Base-by-base conservation (phyloP, 352 stramenopile species). In the Thalassiosira exigua region DNA sequence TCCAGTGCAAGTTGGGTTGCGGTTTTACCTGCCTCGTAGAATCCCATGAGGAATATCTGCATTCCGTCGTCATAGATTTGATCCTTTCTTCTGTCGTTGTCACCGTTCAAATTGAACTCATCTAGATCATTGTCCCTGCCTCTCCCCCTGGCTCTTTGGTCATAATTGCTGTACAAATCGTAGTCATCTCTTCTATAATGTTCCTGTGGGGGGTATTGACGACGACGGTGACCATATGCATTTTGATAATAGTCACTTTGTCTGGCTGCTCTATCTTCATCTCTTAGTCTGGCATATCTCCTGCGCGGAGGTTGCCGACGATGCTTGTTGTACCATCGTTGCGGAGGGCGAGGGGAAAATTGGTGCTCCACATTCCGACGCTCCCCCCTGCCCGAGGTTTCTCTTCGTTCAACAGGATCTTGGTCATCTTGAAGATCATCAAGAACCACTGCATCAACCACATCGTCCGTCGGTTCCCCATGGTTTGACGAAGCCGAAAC, bases 31-130 rank as follows among this genome's bases (percentile, higher is more conserved):
- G 57, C 73, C 41, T 82, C 73, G 14, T 57, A 11, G 58, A 82
- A 82, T 3, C 73, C 73, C 73, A 82, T 82, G 3, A 82, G 17
- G 36, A 82, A 76, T 11, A 82, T 76, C 41, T 82, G 73, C 29
- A 75, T 36, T 19, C 73, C 73, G 36, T 82, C 75, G 24, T 70
- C 53, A 29, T 82, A 82, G 21, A 36, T 46, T 19, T 69, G 30
- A 17, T 58, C 41, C 2, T 69, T 42, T n/a, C 29, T 54, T 14
- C 44, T 21, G 7, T 51, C 14, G 17, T 57, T 59, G 22, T 51
- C 27, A 1, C 51, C 27, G 12, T n/a, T n/a, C n/a, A 73, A 12
- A 21, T 79, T 42, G 60, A 72, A 73, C 22, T 26, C 42, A 12
- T 65, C 59, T 68, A 62, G 53, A 14, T 64, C 26, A 39, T 36